Conservation (phyloP, 495 filamentous ascomycete genomes). For the Xylaria flabelliformis region DNA sequence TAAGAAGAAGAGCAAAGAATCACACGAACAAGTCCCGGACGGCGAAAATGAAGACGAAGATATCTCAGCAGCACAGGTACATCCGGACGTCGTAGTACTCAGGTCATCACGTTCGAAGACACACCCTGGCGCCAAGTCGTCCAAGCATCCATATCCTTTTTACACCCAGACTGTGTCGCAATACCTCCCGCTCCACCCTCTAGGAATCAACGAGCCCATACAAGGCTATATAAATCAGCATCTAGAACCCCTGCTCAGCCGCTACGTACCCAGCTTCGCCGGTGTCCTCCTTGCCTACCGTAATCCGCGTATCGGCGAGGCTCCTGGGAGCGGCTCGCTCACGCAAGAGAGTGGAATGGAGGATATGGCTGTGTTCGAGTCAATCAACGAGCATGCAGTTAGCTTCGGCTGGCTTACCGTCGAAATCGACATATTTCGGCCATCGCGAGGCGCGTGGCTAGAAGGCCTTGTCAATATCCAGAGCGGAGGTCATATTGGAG, state of each 20-base stretch:
- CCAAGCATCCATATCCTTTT: slow-evolving; percentile 48
- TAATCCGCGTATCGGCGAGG: slow-evolving; percentile 53
- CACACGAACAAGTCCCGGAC: slow-evolving; percentile 12
- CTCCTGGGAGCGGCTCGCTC: slow-evolving; percentile 45
- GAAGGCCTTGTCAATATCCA: slow-evolving; percentile 57
- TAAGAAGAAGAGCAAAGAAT: slow-evolving; percentile 26
- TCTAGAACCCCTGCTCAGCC: slow-evolving; percentile 52
- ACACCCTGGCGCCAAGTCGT: slow-evolving; percentile 21
- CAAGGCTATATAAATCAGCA: slow-evolving; percentile 53
- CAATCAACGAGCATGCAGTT: slow-evolving; percentile 53
- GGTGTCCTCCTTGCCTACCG: slow-evolving; percentile 55
- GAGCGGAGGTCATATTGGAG: slow-evolving; percentile 55
- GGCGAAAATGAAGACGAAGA: slow-evolving; percentile 23
- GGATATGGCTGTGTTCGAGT: slow-evolving; percentile 43
- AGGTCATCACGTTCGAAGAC: slow-evolving; percentile 19
- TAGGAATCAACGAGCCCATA: slow-evolving; percentile 52
- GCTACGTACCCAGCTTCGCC: slow-evolving; percentile 52
- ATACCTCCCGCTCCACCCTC: slow-evolving; percentile 54
- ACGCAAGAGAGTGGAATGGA: slow-evolving; percentile 46
- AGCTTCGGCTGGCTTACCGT: slow-evolving; percentile 56
- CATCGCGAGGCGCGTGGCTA: slow-evolving; percentile 54
- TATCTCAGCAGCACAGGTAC: slow-evolving; percentile 32
- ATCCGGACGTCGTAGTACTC: slow-evolving; percentile 31
- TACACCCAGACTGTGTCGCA: slow-evolving; percentile 56
- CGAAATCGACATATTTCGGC: slow-evolving; percentile 53